Conservation (phyloP, 805 yeast species). For the Kodamaea hsintzibuensis region DNA sequence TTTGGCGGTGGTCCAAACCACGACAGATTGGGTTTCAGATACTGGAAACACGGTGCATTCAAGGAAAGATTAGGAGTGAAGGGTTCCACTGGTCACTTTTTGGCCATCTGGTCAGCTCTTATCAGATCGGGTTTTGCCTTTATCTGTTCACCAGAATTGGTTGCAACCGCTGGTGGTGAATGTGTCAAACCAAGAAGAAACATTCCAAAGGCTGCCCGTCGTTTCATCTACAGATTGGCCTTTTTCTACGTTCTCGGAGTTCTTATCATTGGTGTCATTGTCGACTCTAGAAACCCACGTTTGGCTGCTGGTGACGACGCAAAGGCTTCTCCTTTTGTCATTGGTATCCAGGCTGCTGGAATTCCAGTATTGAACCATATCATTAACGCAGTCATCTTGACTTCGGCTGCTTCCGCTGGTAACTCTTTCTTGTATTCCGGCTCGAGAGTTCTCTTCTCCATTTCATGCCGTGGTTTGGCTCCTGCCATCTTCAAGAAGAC, state of each 20-base stretch:
- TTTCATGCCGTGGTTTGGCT: slow-evolving; percentile 57
- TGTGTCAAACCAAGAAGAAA: slow-evolving; percentile 58
- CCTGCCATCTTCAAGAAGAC: slow-evolving; percentile 35
- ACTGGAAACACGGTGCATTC: slow-evolving; percentile 39
- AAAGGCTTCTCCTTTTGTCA: slow-evolving; percentile 74
- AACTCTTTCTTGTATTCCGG: slow-evolving; percentile 67
- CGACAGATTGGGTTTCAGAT: slow-evolving; percentile 48
- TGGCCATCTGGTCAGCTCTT: slow-evolving; percentile 27
- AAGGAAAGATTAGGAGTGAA: slow-evolving; percentile 20
- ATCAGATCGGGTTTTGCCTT: slow-evolving; percentile 28
- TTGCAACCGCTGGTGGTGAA: slow-evolving; percentile 55
- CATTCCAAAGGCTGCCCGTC: slow-evolving; percentile 60
- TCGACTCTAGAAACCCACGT: slow-evolving; percentile 24
- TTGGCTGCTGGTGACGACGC: slow-evolving; percentile 21
- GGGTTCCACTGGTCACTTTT: slow-evolving; percentile 26
- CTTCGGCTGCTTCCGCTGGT: slow-evolving; percentile 57
- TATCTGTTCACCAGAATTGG: slow-evolving; percentile 51
- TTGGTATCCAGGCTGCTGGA: slow-evolving; percentile 71
- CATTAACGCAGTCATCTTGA: slow-evolving; percentile 72
- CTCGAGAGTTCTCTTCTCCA: slow-evolving; percentile 56
- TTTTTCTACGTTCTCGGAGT: slow-evolving; percentile 42
- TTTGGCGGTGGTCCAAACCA: slow-evolving; percentile 42
- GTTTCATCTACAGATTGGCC: slow-evolving; percentile 54
- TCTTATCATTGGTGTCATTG: slow-evolving; percentile 41
- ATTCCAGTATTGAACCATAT: slow-evolving; percentile 71